Evolutionary conservation across 2,329 filamentous ascomycete genomes (phyloP).

Genomic region (Phaeosphaeria sp.): DNA sequence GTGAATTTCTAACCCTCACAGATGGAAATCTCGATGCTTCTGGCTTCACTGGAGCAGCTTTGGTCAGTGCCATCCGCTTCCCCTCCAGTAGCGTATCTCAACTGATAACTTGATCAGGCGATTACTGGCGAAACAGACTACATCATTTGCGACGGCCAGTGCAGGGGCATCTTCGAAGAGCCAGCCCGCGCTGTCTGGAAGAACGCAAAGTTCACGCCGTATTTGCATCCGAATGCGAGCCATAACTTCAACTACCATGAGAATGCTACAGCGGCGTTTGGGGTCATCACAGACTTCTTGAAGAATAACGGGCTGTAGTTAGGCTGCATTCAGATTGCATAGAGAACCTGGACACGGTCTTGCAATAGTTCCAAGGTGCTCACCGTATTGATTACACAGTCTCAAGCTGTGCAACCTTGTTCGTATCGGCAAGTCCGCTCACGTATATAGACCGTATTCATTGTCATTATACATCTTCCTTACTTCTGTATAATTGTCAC

Average conservation of each 20-base stretch:
- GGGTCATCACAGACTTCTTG: constrained; percentile 1
- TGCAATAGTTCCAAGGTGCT: no score
- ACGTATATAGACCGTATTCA: no score
- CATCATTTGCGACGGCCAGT: constrained; percentile 1
- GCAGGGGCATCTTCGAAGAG: not conserved
- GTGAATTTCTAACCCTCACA: not conserved
- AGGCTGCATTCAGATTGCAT: no score
- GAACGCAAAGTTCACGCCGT: constrained; percentile 2
- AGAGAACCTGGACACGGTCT: no score
- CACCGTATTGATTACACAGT: no score
- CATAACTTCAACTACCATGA: constrained; percentile 1
- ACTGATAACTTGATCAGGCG: not conserved
- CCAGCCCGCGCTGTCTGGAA: not conserved
- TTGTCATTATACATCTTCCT: no score
- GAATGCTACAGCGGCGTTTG: not conserved
- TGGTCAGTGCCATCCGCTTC: not conserved
- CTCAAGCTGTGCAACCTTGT: no score
- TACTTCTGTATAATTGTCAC: no score
- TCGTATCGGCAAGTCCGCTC: no score
- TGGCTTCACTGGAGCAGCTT: not conserved
- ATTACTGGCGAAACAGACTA: not conserved
- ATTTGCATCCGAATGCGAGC: constrained; percentile 1
- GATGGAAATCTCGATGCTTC: not conserved
- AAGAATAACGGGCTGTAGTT: not conserved
- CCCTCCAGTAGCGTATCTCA: not conserved